A percentile compares a stretch with the other conserved stretches of the same genome.
Evolutionary conservation across 1,139 yeast species (phyloP).

Genomic region (Magnusiomyces ingens): DNA sequence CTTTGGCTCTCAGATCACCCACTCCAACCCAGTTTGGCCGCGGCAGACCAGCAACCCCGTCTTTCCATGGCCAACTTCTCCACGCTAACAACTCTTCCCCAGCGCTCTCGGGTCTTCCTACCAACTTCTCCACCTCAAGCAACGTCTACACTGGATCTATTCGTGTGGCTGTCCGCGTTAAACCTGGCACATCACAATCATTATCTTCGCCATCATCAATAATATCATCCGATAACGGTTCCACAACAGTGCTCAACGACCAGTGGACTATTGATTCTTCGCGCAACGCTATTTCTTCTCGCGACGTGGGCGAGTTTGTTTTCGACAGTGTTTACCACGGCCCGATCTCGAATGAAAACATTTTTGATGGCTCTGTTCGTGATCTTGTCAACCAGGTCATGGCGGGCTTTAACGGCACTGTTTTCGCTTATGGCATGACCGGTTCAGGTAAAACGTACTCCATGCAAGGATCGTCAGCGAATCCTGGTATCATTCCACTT

Average conservation of each 20-base stretch:
- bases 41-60: constrained; percentile 23
- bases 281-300: constrained; percentile 23
- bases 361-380: constrained; percentile 56
- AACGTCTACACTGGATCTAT: constrained; percentile 31
- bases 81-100: neutral
- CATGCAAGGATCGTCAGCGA: constrained; percentile 67
- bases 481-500: constrained; percentile 73
- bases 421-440: constrained; percentile 92
- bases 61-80: constrained; percentile 2
- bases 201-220: constrained; percentile 16
- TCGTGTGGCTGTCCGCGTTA: constrained; percentile 33
- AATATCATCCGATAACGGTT: neutral
- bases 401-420: constrained; percentile 81
- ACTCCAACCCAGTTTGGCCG: constrained; percentile 21
- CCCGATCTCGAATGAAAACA: constrained; percentile 45
- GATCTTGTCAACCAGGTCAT: constrained; percentile 60
- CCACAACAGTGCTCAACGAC: neutral
- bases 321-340: constrained; percentile 71
- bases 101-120: neutral
- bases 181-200: constrained; percentile 25
- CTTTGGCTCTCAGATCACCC: constrained; percentile 27
- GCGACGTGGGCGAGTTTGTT: constrained; percentile 41
- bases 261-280: constrained; percentile 15
- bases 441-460: constrained; percentile 94
- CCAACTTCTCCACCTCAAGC: constrained; percentile 4